A percentile compares a stretch with the other conserved stretches of the same genome.
These are phyloP conservation scores for Cadophora sp. DNA, from an alignment of 2,329 filamentous ascomycete species.

Conservation along the genomic window DNA sequence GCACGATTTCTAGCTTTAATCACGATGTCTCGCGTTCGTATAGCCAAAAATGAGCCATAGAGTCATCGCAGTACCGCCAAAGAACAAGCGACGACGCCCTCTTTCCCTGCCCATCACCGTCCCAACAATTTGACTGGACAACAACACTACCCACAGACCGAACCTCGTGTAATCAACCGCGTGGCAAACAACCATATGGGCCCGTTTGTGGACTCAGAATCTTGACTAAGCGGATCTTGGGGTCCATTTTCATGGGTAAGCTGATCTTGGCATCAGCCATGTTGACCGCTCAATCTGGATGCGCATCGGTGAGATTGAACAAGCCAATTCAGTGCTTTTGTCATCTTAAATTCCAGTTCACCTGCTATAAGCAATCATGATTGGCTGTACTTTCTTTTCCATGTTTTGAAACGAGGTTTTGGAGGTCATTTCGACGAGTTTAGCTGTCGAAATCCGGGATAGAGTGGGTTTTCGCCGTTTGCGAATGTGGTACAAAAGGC, in stretches of 20 bases:
- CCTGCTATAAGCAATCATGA: background rate
- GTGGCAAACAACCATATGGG: conserved; percentile 7
- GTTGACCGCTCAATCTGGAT: conserved; percentile 12
- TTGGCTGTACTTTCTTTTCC: background rate
- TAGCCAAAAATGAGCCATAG: background rate
- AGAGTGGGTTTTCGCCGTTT: background rate
- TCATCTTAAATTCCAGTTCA: background rate
- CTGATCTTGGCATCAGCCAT: conserved; percentile 11
- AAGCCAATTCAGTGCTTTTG: background rate
- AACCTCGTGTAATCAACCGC: background rate
- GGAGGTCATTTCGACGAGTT: background rate
- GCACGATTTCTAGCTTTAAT: background rate
- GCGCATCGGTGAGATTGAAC: conserved; percentile 1
- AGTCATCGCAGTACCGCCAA: conserved; percentile 4
- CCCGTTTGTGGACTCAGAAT: background rate
- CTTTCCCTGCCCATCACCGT: background rate
- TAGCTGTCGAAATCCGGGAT: background rate
- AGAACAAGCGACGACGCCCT: background rate
- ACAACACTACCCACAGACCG: background rate
- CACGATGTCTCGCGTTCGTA: background rate
- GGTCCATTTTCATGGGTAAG: conserved; percentile 2
- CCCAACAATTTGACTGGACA: conserved; percentile 9
- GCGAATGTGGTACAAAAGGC: conserved; percentile 10
- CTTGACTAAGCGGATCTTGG: conserved; percentile 13
- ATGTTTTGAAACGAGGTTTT: background rate